phyloP scores from a whole-genome alignment of 2,329 filamentous ascomycete species.

The Huntiella savannae region DNA sequence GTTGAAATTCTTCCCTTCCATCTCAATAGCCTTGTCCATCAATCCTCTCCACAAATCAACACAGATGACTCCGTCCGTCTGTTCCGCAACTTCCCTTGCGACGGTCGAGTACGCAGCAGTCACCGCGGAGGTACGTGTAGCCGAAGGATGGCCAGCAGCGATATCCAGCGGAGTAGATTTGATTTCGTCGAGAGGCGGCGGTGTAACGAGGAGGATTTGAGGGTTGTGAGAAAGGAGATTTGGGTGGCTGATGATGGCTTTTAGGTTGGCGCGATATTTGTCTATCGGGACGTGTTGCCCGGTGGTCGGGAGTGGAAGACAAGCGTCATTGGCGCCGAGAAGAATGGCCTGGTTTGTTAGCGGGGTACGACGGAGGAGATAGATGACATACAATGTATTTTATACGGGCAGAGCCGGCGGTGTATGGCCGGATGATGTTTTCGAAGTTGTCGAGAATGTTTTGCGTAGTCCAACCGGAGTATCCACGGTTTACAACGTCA shows the following conservation, averaged over 20 bases:
- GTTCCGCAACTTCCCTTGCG: slow-evolving; percentile 47
- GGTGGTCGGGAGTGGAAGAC: slow-evolving; percentile 40
- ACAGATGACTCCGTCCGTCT: slow-evolving; percentile 46
- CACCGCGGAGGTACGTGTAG: slow-evolving; percentile 27
- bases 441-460: slow-evolving; percentile 53
- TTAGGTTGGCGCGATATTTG: slow-evolving; percentile 54
- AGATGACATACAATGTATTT: slow-evolving; percentile 42
- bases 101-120: slow-evolving; percentile 38
- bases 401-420: slow-evolving; percentile 36
- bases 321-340: slow-evolving; percentile 82
- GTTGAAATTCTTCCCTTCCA: slow-evolving; percentile 18
- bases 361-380: neutral
- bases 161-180: slow-evolving; percentile 32
- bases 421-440: slow-evolving; percentile 49
- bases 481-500: slow-evolving; percentile 76
- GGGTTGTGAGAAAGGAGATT: slow-evolving; percentile 49
- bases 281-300: slow-evolving; percentile 63
- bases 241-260: slow-evolving; percentile 52
- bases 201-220: slow-evolving; percentile 58
- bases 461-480: slow-evolving; percentile 68
- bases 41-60: slow-evolving; percentile 67
- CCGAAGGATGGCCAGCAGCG: slow-evolving; percentile 24
- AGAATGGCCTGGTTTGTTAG: slow-evolving; percentile 41
- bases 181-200: slow-evolving; percentile 68
- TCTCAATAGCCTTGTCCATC: slow-evolving; percentile 48